These are phyloP conservation scores for Trichosporon sp. DNA, from an alignment of 1,284 basidiomycete species.

Conservation along the genomic window DNA sequence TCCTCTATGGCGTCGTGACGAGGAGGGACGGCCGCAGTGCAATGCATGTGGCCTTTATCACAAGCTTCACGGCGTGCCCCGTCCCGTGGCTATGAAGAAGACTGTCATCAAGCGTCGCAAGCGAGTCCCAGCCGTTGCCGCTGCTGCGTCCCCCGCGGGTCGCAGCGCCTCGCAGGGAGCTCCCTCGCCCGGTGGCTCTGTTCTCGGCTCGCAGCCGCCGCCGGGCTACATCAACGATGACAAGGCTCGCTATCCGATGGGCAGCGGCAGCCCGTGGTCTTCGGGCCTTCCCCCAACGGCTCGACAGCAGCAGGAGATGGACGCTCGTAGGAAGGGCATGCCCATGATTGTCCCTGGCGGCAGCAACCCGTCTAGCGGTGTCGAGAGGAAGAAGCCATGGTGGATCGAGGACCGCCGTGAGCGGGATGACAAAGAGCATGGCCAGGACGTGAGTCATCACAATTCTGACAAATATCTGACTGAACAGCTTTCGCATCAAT, in stretches of 20 bases:
- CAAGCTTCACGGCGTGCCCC: conserved; percentile 93
- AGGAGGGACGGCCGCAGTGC: conserved; percentile 68
- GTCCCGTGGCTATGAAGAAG: conserved; percentile 98
- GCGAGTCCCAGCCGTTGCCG: conserved; percentile 71
- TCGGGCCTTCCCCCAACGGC: conserved; percentile 6
- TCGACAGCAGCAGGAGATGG: conserved; percentile 8
- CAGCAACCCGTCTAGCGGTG: neutral
- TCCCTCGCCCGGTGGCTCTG: neutral
- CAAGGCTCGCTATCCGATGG: conserved; percentile 13
- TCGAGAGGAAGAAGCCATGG: conserved; percentile 39
- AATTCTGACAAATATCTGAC: neutral
- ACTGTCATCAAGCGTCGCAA: conserved; percentile 97
- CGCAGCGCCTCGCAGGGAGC: conserved; percentile 17
- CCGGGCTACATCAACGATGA: conserved; percentile 12
- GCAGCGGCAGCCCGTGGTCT: conserved; percentile 10
- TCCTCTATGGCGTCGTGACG: conserved; percentile 86
- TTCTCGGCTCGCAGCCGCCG: neutral
- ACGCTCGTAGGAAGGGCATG: conserved; percentile 22
- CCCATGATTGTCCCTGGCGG: conserved; percentile 17
- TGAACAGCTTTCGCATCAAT: conserved; percentile 42
- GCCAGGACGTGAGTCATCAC: conserved; percentile 11
- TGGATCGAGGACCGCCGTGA: conserved; percentile 33
- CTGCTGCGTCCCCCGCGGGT: conserved; percentile 12
- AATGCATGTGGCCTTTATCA: conserved; percentile 95
- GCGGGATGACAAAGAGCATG: conserved; percentile 17